Percentiles rank a stretch among this genome's conserved stretches.
phyloP scores from a whole-genome alignment of 331 rosid species.

The Acacia concinna region DNA sequence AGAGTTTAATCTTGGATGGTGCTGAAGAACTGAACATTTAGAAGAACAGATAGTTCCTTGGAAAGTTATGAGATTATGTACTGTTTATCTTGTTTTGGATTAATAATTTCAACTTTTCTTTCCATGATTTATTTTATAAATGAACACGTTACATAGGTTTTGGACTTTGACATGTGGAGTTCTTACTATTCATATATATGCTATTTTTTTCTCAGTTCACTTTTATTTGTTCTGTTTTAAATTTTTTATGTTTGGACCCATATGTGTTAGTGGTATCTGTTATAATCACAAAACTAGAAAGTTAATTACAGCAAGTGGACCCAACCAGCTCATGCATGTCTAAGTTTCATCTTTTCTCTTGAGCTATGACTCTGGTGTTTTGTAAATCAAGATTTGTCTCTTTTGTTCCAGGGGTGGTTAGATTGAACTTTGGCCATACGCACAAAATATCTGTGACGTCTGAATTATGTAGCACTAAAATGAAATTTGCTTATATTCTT shows the following conservation, averaged over 20 bases:
- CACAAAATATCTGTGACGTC: background rate
- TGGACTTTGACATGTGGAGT: too few species aligned
- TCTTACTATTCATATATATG: too few species aligned
- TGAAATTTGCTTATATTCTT: background rate
- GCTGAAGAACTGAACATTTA: too few species aligned
- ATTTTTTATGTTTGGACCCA: background rate
- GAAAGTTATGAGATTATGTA: too few species aligned
- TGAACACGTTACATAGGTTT: too few species aligned
- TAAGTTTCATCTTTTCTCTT: background rate
- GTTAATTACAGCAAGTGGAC: background rate
- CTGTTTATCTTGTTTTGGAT: too few species aligned
- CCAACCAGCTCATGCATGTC: background rate
- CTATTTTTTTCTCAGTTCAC: background rate
- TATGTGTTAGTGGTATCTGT: background rate
- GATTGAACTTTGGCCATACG: too few species aligned
- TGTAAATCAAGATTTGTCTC: background rate
- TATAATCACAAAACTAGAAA: background rate
- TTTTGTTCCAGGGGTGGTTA: constrained; percentile 41
- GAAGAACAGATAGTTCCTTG: too few species aligned
- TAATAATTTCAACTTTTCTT: too few species aligned
- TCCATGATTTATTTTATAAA: too few species aligned
- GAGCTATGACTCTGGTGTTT: background rate
- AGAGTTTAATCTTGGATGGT: too few species aligned
- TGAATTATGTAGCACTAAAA: background rate
- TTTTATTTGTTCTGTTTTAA: background rate